Conservation (phyloP, 2,329 filamentous ascomycete genomes). For the Claviceps africana region DNA sequence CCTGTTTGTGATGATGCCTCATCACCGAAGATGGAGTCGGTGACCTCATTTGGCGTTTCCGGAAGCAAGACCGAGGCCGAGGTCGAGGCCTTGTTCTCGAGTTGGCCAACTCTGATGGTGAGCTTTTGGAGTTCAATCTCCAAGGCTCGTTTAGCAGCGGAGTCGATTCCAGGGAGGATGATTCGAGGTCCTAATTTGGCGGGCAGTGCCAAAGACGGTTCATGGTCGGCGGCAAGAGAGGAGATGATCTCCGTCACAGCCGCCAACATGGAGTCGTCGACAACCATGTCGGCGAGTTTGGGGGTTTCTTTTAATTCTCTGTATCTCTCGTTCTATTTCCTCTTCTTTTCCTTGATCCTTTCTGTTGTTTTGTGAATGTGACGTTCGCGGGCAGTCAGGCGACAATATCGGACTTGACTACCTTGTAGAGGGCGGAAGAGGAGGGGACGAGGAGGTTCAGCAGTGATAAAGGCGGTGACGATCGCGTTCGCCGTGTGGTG, state of each 20-base stretch:
- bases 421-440: neutral
- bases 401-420: neutral
- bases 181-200: slow-evolving; percentile 36
- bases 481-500: slow-evolving; percentile 1
- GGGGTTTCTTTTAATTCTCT: too few relatives aligned
- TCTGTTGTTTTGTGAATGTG: slow-evolving; percentile 10
- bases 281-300: slow-evolving; percentile 24
- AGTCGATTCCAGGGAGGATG: slow-evolving; percentile 63
- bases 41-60: slow-evolving; percentile 67
- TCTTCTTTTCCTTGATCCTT: neutral
- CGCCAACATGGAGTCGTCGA: slow-evolving; percentile 39
- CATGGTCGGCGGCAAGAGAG: slow-evolving; percentile 33
- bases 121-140: slow-evolving; percentile 75
- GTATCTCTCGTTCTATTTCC: neutral
- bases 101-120: slow-evolving; percentile 60
- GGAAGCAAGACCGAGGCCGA: slow-evolving; percentile 49
- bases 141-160: slow-evolving; percentile 60
- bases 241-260: slow-evolving; percentile 40
- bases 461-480: neutral
- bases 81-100: slow-evolving; percentile 64
- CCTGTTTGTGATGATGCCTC: slow-evolving; percentile 26
- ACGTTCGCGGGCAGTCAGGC: neutral
- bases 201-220: slow-evolving; percentile 24
- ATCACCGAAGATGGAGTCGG: slow-evolving; percentile 49
- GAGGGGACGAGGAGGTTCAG: neutral